Evolutionary conservation across 768 basidiomycete species (phyloP), one percentile per base, ranked within the genome.

Genomic region (Amanita phalloides): DNA sequence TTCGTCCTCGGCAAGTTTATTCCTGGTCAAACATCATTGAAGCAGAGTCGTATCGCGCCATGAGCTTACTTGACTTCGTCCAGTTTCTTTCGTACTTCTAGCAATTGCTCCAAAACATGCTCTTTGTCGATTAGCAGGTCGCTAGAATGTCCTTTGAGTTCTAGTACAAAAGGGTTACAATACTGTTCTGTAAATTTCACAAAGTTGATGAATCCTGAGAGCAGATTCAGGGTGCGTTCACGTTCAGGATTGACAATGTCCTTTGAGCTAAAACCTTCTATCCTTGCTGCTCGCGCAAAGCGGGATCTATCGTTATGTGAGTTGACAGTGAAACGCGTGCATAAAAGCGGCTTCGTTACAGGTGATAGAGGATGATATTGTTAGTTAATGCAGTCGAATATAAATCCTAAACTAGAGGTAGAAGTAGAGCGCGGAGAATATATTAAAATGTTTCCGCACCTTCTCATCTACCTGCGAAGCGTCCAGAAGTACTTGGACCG

Each of bases 161-260:
- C 72, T 51, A 71, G 71, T 14, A 86, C 71, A 54, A 86, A 82
- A 2, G 73, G 65, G 37, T 77, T 72, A 58, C 81, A 82, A 54
- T 70, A 72, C 57, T 90, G 86, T 57, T 84, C 86, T 11, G 82
- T 83, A 64, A 93, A 95, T 66, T 90, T 90, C 66, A 91, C 79
- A 64, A 94, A 90, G 67, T 96, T 96, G 71, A 94, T 89, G 58
- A 95, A 86, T 2, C 86, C 90, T 33, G 89, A 90, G 56, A 96
- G 77, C 37, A 87, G 71, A 48, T 77, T 73, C 26, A 84, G 74
- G 0, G 90, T 88, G 26, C 93, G 82, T 38, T 83, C 77, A 25
- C 79, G 69, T 6, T 89, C 84, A 1, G 93, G 93, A 43, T 71
- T 74, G 51, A 73, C 72, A 14, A 95, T 64, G 57, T 96, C 93